A percentile compares a stretch with the other conserved stretches of the same genome.
Evolutionary conservation across 805 yeast species (phyloP).

Genomic region (Cyberlindnera mycetangii): DNA sequence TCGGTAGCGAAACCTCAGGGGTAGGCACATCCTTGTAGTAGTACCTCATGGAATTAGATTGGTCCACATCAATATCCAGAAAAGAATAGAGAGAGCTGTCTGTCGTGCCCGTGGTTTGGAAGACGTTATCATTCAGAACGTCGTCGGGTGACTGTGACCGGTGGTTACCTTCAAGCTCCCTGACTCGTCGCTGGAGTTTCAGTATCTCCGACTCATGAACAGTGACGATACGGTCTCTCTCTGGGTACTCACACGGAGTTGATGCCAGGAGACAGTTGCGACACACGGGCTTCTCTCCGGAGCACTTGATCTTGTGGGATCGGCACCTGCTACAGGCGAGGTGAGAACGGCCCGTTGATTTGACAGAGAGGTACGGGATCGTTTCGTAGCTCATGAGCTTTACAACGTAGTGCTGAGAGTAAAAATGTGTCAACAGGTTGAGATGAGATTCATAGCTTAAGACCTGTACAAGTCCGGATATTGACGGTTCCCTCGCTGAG

Average conservation of each 20-base stretch:
- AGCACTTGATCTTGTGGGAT: constrained; percentile 25
- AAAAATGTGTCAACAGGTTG: too few species aligned
- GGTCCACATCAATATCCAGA: constrained; percentile 23
- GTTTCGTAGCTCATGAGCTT: neutral
- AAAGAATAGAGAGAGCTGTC: constrained; percentile 27
- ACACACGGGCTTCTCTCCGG: constrained; percentile 23
- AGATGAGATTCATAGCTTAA: too few species aligned
- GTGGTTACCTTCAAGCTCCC: constrained; percentile 10
- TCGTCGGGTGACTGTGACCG: constrained; percentile 6
- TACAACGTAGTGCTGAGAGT: too few species aligned
- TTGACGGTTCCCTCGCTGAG: too few species aligned
- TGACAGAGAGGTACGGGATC: constrained; percentile 20
- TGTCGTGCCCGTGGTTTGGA: constrained; percentile 23
- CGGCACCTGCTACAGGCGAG: constrained; percentile 25
- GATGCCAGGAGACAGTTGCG: constrained; percentile 20
- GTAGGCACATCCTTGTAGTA: constrained; percentile 17
- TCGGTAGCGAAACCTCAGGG: constrained; percentile 17
- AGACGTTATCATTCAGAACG: constrained; percentile 20
- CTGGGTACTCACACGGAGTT: constrained; percentile 20
- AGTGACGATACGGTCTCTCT: constrained; percentile 22
- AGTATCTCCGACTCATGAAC: constrained; percentile 24
- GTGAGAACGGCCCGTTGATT: constrained; percentile 20
- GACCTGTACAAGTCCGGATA: too few species aligned
- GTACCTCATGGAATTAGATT: constrained; percentile 21
- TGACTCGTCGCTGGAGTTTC: constrained; percentile 16